Evolutionary conservation across 129 eudicot species (phyloP).

Genomic region (Pittosporum tobira): DNA sequence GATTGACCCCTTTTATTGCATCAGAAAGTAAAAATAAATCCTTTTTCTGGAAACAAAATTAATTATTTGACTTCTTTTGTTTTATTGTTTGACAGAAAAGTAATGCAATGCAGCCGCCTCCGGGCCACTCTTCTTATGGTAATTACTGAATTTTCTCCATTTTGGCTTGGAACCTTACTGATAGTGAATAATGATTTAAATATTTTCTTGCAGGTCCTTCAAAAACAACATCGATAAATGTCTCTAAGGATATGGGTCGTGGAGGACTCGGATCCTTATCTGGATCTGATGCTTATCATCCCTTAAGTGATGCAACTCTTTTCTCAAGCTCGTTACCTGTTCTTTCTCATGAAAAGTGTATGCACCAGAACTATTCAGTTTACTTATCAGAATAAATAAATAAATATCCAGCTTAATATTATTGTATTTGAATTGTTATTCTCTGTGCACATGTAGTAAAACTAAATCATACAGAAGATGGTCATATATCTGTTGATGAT

Average conservation of each 20-base stretch:
- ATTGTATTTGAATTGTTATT: no score
- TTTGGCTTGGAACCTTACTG: neutral
- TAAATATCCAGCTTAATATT: conserved; percentile 1
- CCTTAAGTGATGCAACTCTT: conserved; percentile 51
- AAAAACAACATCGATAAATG: conserved; percentile 24
- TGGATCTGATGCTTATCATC: conserved; percentile 34
- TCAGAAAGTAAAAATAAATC: neutral
- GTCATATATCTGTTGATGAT: conserved; percentile 34
- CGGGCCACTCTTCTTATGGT: conserved; percentile 31
- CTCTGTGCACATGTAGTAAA: conserved; percentile 33
- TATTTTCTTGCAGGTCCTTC: conserved; percentile 29
- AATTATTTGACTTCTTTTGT: conserved; percentile 8
- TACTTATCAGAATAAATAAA: no score
- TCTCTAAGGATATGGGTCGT: conserved; percentile 37
- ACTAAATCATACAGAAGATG: conserved; percentile 22
- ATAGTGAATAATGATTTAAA: neutral
- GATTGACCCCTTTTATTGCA: no score
- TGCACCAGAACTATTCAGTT: no score
- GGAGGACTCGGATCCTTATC: conserved; percentile 26
- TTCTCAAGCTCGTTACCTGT: conserved; percentile 91
- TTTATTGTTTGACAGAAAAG: conserved; percentile 16
- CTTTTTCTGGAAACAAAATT: neutral
- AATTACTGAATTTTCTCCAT: neutral
- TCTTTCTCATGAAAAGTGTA: conserved; percentile 71
- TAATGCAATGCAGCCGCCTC: conserved; percentile 34